Evolutionary conservation across 768 basidiomycete genomes (phyloP).

Genomic region (Suillus americanus): DNA sequence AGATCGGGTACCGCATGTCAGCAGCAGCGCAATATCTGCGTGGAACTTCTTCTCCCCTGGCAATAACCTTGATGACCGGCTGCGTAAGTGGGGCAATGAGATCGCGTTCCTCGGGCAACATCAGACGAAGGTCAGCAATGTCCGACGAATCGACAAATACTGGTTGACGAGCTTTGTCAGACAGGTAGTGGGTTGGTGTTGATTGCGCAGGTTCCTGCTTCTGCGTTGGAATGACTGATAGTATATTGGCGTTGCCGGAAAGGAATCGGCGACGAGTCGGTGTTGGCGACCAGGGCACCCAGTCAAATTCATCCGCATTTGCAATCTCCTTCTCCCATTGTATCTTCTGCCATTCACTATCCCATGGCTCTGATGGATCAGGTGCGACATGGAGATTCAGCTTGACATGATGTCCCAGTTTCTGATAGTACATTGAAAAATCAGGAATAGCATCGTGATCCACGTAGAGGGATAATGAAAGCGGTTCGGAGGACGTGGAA

Average conservation of each 20-base stretch:
- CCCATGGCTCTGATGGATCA: conserved; percentile 9
- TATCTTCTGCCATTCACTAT: not conserved
- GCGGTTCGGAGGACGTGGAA: conserved; percentile 4
- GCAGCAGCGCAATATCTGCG: conserved; percentile 9
- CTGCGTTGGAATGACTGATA: conserved; percentile 11
- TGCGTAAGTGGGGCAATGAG: conserved; percentile 11
- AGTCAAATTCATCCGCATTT: not conserved
- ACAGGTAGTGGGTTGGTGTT: conserved; percentile 19
- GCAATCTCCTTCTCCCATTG: conserved; percentile 10
- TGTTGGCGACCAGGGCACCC: conserved; percentile 11
- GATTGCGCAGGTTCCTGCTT: not conserved
- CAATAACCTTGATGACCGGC: conserved; percentile 8
- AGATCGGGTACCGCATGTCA: conserved; percentile 10
- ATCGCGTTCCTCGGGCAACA: conserved; percentile 10
- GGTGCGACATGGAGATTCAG: not conserved
- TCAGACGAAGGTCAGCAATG: conserved; percentile 4
- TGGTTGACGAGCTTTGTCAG: conserved; percentile 17
- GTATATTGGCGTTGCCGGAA: not conserved
- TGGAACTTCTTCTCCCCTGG: conserved; percentile 18
- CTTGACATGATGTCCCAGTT: not conserved
- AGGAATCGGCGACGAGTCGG: too few species aligned
- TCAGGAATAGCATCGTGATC: not conserved
- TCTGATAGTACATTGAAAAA: conserved; percentile 8
- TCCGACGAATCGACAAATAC: conserved; percentile 16
- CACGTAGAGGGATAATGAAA: not conserved